Evolutionary conservation across 108 stramenopile genomes (phyloP).

Genomic region (Hondaea fermentalgiana): DNA sequence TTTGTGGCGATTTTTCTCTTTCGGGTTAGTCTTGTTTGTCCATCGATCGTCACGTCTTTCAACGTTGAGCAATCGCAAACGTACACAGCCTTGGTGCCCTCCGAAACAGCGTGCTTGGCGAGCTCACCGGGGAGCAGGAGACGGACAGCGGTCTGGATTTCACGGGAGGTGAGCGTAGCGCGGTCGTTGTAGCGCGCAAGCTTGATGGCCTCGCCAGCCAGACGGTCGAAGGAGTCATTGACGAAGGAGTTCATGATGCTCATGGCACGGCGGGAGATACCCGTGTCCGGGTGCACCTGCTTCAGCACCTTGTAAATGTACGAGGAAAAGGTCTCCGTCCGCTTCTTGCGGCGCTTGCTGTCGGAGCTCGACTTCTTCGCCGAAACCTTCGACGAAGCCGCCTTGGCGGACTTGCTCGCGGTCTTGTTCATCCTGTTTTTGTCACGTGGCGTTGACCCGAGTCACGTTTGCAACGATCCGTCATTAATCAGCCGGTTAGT

Average conservation of each 20-base stretch:
- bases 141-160: constrained; percentile 25
- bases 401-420: constrained; percentile 7
- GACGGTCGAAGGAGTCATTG: constrained; percentile 31
- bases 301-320: constrained; percentile 90
- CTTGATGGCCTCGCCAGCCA: constrained; percentile 24
- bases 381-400: constrained; percentile 8
- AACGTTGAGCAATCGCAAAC: background rate
- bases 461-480: no score
- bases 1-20: no score
- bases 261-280: constrained; percentile 34
- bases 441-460: no score
- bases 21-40: no score
- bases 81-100: constrained; percentile 28
- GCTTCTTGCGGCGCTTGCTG: constrained; percentile 56
- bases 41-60: no score
- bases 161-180: constrained; percentile 21
- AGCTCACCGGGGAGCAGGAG: constrained; percentile 31
- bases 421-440: background rate
- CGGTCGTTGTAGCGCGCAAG: constrained; percentile 23
- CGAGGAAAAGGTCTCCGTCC: constrained; percentile 69
- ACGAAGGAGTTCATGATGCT: constrained; percentile 36
- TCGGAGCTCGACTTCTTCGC: constrained; percentile 13
- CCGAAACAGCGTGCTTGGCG: constrained; percentile 33
- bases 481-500: no score
- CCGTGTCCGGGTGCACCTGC: constrained; percentile 42